phyloP scores from a whole-genome alignment of 2,329 filamentous ascomycete genomes.

The Ramichloridium luteum region DNA sequence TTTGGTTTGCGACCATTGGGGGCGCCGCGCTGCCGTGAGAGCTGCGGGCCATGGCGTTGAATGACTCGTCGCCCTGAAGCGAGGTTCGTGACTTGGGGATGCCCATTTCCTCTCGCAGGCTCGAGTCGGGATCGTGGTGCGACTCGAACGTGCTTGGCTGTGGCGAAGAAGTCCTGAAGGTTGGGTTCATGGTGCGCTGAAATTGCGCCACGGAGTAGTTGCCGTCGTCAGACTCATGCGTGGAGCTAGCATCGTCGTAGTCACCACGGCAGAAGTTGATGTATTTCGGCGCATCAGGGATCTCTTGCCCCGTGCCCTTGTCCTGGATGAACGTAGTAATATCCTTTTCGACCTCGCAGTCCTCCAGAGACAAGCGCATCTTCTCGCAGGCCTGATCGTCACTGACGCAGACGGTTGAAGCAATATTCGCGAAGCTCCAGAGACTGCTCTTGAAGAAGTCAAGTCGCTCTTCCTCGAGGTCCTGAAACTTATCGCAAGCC shows the following conservation, averaged over 20 bases:
- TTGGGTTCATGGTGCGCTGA: conserved; percentile 85
- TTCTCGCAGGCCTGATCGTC: conserved; percentile 94
- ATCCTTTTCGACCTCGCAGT: conserved; percentile 94
- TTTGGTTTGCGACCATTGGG: conserved; percentile 15
- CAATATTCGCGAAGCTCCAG: conserved; percentile 95
- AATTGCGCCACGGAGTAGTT: conserved; percentile 93
- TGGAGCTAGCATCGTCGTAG: conserved; percentile 64
- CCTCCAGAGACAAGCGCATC: conserved; percentile 81
- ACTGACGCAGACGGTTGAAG: conserved; percentile 93
- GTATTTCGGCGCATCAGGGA: conserved; percentile 91
- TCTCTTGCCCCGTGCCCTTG: conserved; percentile 85
- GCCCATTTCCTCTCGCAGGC: conserved; percentile 56
- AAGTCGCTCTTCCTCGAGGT: conserved; percentile 89
- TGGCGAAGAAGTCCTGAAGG: conserved; percentile 89
- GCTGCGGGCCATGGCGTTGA: conserved; percentile 16
- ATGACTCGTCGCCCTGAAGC: conserved; percentile 22
- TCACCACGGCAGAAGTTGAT: conserved; percentile 98
- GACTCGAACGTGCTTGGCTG: conserved; percentile 89
- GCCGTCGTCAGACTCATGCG: conserved; percentile 66
- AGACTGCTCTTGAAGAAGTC: conserved; percentile 97
- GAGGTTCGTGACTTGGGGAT: conserved; percentile 32
- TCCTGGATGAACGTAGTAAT: conserved; percentile 82
- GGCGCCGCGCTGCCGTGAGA: conserved; percentile 20
- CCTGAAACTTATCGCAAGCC: conserved; percentile 96
- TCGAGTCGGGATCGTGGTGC: conserved; percentile 73